A percentile compares a stretch with the other conserved stretches of the same genome.
phyloP scores from a whole-genome alignment of 225 moss, liverwort and hornwort species.

The Bryoerythrophyllum caledonicum region DNA sequence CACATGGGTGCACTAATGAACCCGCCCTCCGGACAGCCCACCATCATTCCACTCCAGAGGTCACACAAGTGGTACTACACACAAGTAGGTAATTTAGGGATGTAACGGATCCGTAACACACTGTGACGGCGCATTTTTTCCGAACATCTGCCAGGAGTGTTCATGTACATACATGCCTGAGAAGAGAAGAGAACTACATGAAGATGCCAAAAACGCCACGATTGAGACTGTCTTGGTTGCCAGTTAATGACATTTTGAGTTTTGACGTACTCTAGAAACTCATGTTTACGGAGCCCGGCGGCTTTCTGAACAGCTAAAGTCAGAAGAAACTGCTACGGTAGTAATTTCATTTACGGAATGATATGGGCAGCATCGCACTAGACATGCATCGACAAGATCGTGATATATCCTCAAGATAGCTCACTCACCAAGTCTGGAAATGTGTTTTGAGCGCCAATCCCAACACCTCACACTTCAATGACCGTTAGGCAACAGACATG shows the following conservation, averaged over 20 bases:
- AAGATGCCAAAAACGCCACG: neutral
- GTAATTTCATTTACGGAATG: too few relatives aligned
- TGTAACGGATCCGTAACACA: slow-evolving; percentile 30
- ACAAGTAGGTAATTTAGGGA: neutral
- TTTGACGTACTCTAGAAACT: too few relatives aligned
- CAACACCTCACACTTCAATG: neutral
- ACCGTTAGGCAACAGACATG: slow-evolving; percentile 9
- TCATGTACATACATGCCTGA: too few relatives aligned
- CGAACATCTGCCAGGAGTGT: neutral
- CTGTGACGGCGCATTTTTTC: neutral
- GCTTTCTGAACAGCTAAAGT: too few relatives aligned
- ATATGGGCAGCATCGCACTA: too few relatives aligned
- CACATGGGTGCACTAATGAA: slow-evolving; percentile 40
- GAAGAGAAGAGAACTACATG: neutral
- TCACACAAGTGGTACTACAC: slow-evolving; percentile 10
- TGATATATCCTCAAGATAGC: neutral
- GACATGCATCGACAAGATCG: neutral
- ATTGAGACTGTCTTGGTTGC: neutral
- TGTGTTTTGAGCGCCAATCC: neutral
- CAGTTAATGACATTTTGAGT: too few relatives aligned
- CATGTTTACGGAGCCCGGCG: too few relatives aligned
- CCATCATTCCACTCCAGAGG: slow-evolving; percentile 24
- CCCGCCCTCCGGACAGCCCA: slow-evolving; percentile 17
- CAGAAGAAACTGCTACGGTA: too few relatives aligned
- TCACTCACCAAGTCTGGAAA: slow-evolving; percentile 20